Base-by-base conservation (phyloP, 257 asterid genomes). In the Nicotiana tabacum region DNA sequence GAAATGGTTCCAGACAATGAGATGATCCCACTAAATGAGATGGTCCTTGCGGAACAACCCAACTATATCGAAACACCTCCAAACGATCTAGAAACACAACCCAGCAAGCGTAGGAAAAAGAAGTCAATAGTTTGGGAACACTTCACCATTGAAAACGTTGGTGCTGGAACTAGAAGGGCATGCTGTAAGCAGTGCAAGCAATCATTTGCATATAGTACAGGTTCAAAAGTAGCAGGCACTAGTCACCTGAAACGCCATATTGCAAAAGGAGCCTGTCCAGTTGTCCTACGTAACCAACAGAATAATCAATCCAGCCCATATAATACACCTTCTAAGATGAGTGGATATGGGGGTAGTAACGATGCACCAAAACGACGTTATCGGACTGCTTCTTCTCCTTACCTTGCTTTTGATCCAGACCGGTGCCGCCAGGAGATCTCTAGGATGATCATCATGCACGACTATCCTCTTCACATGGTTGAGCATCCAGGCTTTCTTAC, bases 201-300 rank as follows among this genome's bases (percentile, higher is more conserved):
- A 88, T 96, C 98, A 1, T 96, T 94, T 67, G 98, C 99, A 17
- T 96, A 96, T 90, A 94, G 98, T 85, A 95, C 97, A 0, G 99
- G 99, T 4, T 81, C 97, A 2, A 96, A 96, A 83, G 99, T 96
- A 39, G 98, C 98, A 12, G 99, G 99, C 33, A 94, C 99, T 0
- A 96, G 99, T 78, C 99, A 96, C 84, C 99, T 96, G 87, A 96
- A 92, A 85, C 98, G 99, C 24, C 99, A 96, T 87, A 93, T 96
- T 32, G 97, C 94, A 2, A 96, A 93, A 87, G 99, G 99, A 66
- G 83, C 94, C 53, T 96, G 99, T 85, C 98, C 97, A 0, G 93
- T 92, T 1, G 91, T 91, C 76, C 86, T 93, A 30, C 97, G 93
- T 51, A 91, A 66, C 30, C 83, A 81, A 48, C 83, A 65, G 83